These are phyloP conservation scores for Adansonia madagascariensis DNA, from an alignment of 441 rosid species.

Conservation along the genomic window DNA sequence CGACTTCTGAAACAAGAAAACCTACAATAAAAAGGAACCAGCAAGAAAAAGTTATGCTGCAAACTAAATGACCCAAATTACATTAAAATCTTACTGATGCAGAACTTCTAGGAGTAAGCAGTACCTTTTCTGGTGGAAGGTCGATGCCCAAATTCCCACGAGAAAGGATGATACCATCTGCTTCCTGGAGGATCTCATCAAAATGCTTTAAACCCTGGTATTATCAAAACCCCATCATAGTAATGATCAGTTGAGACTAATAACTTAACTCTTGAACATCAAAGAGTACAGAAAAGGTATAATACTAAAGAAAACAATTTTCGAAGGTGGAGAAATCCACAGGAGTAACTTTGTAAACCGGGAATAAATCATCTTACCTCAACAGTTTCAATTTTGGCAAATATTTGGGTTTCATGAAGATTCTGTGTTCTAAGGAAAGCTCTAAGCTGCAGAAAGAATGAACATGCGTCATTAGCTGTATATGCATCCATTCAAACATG, in stretches of 20 bases:
- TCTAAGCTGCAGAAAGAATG: not conserved
- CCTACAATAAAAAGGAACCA: slow-evolving; percentile 49
- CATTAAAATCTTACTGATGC: not conserved
- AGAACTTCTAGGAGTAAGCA: slow-evolving; percentile 6
- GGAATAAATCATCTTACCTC: slow-evolving; percentile 48
- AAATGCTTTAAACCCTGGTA: slow-evolving; percentile 86
- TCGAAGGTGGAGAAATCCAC: not conserved
- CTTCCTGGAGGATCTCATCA: slow-evolving; percentile 97
- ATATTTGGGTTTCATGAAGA: slow-evolving; percentile 83
- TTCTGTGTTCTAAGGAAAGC: slow-evolving; percentile 20
- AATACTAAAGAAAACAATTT: slow-evolving; percentile 15
- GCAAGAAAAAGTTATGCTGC: not conserved
- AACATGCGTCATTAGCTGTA: not conserved
- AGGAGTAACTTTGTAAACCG: not conserved
- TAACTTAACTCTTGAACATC: not conserved
- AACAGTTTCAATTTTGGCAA: slow-evolving; percentile 90
- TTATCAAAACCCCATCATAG: not conserved
- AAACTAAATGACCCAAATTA: not conserved
- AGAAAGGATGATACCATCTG: slow-evolving; percentile 97
- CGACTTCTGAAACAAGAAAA: slow-evolving; percentile 93
- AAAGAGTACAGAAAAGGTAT: not conserved
- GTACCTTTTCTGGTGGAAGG: slow-evolving; percentile 98
- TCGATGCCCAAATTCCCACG: slow-evolving; percentile 98
- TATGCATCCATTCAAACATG: slow-evolving; percentile 47
- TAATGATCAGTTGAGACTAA: not conserved